These are phyloP conservation scores for Pythium sp. DNA, from an alignment of 352 stramenopile species.

Conservation along the genomic window DNA sequence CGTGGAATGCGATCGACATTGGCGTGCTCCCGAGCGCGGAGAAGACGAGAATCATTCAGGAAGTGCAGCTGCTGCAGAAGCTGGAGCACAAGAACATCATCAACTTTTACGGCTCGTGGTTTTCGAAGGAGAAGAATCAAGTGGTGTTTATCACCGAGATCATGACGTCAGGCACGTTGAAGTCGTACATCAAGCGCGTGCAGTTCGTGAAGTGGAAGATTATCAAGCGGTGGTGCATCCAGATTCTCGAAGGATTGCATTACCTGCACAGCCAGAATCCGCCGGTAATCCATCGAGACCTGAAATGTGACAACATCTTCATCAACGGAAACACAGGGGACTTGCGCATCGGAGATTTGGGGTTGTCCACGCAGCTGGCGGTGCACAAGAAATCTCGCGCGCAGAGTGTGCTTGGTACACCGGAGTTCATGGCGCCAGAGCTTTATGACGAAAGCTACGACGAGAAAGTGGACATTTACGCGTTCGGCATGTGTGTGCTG, in stretches of 20 bases:
- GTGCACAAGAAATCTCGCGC: constrained; percentile 76
- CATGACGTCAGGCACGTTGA: constrained; percentile 94
- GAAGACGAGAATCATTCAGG: constrained; percentile 96
- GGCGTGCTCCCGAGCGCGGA: constrained; percentile 93
- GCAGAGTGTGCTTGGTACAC: constrained; percentile 96
- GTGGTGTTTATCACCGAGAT: constrained; percentile 99
- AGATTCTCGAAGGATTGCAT: constrained; percentile 96
- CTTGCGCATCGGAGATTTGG: constrained; percentile 97
- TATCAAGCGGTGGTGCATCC: constrained; percentile 96
- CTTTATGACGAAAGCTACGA: constrained; percentile 98
- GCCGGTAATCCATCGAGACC: constrained; percentile 91
- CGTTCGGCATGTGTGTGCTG: constrained; percentile 99
- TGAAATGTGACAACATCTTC: constrained; percentile 98
- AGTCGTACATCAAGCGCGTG: constrained; percentile 97
- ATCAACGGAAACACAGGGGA: constrained; percentile 98
- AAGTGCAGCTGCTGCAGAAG: constrained; percentile 96
- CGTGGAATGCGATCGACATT: constrained; percentile 99
- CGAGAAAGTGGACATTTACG: constrained; percentile 97
- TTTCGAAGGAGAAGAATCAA: constrained; percentile 97
- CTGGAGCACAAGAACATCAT: constrained; percentile 99
- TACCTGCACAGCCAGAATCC: constrained; percentile 90
- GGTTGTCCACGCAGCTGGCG: constrained; percentile 83
- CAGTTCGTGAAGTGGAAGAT: constrained; percentile 98
- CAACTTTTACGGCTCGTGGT: constrained; percentile 98
- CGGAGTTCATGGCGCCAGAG: constrained; percentile 99